Percentiles rank a stretch among this genome's conserved stretches.
These are phyloP conservation scores for Penicillium atrosanguineum DNA, from an alignment of 495 filamentous ascomycete genomes.

Conservation along the genomic window DNA sequence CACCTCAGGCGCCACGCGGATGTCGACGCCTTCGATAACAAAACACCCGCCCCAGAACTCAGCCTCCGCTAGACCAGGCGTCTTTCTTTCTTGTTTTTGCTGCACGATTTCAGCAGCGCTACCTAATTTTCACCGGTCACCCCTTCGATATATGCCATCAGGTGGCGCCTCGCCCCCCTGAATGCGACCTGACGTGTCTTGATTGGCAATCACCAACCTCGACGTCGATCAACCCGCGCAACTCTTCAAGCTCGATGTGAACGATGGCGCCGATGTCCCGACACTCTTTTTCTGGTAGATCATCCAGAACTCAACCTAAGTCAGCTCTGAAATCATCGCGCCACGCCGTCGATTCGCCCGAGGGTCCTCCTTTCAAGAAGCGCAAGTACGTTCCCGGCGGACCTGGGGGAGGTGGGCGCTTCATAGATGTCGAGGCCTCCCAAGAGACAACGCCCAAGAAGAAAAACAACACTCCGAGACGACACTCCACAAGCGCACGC, in stretches of 20 bases:
- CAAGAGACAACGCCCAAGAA: slow-evolving; percentile 29
- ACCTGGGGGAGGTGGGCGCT: slow-evolving; percentile 75
- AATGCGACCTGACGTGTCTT: slow-evolving; percentile 20
- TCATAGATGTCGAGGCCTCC: slow-evolving; percentile 59
- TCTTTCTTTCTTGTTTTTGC: slow-evolving; percentile 2
- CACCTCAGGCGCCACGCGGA: slow-evolving; percentile 22
- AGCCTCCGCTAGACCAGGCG: slow-evolving; percentile 5
- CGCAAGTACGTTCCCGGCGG: slow-evolving; percentile 73
- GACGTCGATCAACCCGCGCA: slow-evolving; percentile 13
- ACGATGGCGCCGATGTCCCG: slow-evolving; percentile 24
- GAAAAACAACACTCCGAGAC: slow-evolving; percentile 15
- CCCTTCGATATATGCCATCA: background rate
- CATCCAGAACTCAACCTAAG: slow-evolving; percentile 35
- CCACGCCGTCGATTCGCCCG: slow-evolving; percentile 34
- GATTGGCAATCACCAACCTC: slow-evolving; percentile 20
- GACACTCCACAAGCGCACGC: slow-evolving; percentile 29
- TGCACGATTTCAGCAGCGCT: background rate
- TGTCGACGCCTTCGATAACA: slow-evolving; percentile 32
- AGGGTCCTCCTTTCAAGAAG: slow-evolving; percentile 51
- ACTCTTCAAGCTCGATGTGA: slow-evolving; percentile 9
- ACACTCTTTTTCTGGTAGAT: slow-evolving; percentile 29
- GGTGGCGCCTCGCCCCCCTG: slow-evolving; percentile 7
- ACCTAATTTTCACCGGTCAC: background rate
- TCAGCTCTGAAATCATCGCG: slow-evolving; percentile 32
- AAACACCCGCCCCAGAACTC: slow-evolving; percentile 10